Base-by-base conservation (phyloP, 1,284 basidiomycete species). In the Kwoniella shivajii region DNA sequence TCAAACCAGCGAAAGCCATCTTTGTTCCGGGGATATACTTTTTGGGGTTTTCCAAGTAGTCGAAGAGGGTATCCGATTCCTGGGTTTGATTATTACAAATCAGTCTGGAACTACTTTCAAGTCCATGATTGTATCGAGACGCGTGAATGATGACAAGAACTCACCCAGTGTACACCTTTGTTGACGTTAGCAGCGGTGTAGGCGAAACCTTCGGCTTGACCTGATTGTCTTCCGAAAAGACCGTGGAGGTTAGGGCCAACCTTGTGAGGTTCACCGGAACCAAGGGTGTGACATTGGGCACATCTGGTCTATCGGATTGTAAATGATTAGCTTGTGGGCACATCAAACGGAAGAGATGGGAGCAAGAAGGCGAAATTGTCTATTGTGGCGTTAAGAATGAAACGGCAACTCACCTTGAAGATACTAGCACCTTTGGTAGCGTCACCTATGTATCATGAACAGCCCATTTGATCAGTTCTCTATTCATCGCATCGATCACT, bases 121-220 rank as follows among this genome's bases (percentile, higher is more conserved):
- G 13, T 29, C 42, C 6, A 7, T 22, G 34, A n/a, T 36, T 36
- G n/a, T 18, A 16, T 18, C 13, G 37, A n/a, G n/a, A 38, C n/a
- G n/a, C 37, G 2, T 9, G 24, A 42, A 9, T 1, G 41, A 6
- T 4, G 29, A 33, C 5, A 24, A 22, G 11, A n/a, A 63, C 66
- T 63, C 39, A 64, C 73, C 84, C 96, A 99, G 43, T 80, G 82
- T 63, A 99, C 83, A 58, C 88, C 93, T 84, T 96, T 97, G 85
- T 91, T 96, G 63, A 95, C 82, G 82, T 99, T 99, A 74, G 95
- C 95, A 59, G 90, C 86, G 53, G 94, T 95, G 84, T 96, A 98
- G 13, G 87, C 87, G 86, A 84, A 99, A 59, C 88, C 88, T 30
- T 88, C 86, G 41, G 83, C 90, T 72, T 90, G 86, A 59, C 96